These are phyloP conservation scores for Herpetospermum pedunculosum DNA, from an alignment of 306 rosid genomes.

Conservation along the genomic window DNA sequence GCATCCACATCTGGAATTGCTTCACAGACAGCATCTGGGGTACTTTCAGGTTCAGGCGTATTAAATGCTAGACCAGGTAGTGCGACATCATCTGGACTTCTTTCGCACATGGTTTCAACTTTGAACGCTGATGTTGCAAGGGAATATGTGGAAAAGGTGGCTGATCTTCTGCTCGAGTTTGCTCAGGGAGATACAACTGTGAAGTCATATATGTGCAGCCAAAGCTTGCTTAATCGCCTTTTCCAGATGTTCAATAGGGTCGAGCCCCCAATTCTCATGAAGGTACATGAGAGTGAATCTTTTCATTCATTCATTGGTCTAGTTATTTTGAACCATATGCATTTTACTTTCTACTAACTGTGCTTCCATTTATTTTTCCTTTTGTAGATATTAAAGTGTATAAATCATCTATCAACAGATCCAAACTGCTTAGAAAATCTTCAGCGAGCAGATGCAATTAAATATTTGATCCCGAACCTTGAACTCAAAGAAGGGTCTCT, in stretches of 20 bases:
- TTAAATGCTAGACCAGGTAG: slow-evolving; percentile 97
- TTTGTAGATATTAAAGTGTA: slow-evolving; percentile 73
- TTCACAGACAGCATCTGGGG: slow-evolving; percentile 97
- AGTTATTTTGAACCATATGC: neutral
- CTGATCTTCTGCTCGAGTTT: slow-evolving; percentile 98
- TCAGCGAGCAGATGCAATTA: slow-evolving; percentile 98
- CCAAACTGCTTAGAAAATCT: slow-evolving; percentile 99
- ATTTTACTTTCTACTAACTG: neutral
- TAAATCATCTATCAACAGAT: slow-evolving; percentile 92
- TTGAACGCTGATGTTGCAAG: slow-evolving; percentile 89
- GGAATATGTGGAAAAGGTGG: slow-evolving; percentile 91
- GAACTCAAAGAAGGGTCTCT: slow-evolving; percentile 94
- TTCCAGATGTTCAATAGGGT: slow-evolving; percentile 98
- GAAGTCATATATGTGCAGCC: slow-evolving; percentile 89
- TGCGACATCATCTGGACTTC: slow-evolving; percentile 94
- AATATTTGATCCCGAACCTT: slow-evolving; percentile 92
- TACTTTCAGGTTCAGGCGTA: slow-evolving; percentile 97
- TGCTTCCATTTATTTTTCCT: slow-evolving; percentile 10
- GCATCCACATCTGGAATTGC: slow-evolving; percentile 81
- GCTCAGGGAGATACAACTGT: slow-evolving; percentile 94
- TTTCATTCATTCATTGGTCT: neutral
- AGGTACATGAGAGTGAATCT: slow-evolving; percentile 35
- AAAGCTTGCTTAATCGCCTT: slow-evolving; percentile 97
- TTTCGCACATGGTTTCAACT: slow-evolving; percentile 90
- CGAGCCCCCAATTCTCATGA: slow-evolving; percentile 87